Evolutionary conservation across 225 moss, liverwort and hornwort species (phyloP).

Genomic region (Pleurozium schreberi): DNA sequence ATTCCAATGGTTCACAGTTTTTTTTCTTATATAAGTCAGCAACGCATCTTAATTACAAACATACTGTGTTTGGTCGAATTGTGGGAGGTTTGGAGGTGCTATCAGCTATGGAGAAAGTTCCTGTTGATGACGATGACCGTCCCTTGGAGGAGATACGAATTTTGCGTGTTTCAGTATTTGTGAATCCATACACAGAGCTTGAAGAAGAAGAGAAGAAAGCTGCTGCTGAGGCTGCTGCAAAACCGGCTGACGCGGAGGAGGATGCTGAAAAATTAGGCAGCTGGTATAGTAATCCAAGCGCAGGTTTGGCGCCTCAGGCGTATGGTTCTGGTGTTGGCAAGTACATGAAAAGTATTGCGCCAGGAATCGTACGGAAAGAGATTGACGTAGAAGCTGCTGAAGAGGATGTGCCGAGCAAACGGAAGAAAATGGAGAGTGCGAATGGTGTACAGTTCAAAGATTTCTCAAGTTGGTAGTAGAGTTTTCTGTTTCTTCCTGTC

Average conservation of each 20-base stretch:
- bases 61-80: slow-evolving; percentile 80
- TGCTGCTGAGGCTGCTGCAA: slow-evolving; percentile 40
- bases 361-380: slow-evolving; percentile 18
- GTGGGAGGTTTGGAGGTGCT: slow-evolving; percentile 85
- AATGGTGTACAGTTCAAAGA: slow-evolving; percentile 53
- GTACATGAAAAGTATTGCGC: slow-evolving; percentile 25
- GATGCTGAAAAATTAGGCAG: slow-evolving; percentile 57
- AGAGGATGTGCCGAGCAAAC: slow-evolving; percentile 22
- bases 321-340: slow-evolving; percentile 53
- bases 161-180: slow-evolving; percentile 56
- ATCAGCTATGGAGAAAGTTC: slow-evolving; percentile 75
- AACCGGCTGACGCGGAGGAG: slow-evolving; percentile 22
- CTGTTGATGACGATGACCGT: slow-evolving; percentile 84
- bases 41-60: slow-evolving; percentile 90
- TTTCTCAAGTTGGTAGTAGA: slow-evolving; percentile 44
- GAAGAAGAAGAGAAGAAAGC: slow-evolving; percentile 73
- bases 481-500: not conserved
- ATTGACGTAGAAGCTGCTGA: not conserved
- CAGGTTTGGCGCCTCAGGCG: slow-evolving; percentile 36
- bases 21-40: slow-evolving; percentile 93
- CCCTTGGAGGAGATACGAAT: slow-evolving; percentile 85
- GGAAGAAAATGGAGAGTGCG: slow-evolving; percentile 15
- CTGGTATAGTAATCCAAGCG: slow-evolving; percentile 58
- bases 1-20: slow-evolving; percentile 91
- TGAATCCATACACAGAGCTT: slow-evolving; percentile 79